Evolutionary conservation across 2,329 filamentous ascomycete species (phyloP).

Genomic region (Exophiala phaeomuriformis): DNA sequence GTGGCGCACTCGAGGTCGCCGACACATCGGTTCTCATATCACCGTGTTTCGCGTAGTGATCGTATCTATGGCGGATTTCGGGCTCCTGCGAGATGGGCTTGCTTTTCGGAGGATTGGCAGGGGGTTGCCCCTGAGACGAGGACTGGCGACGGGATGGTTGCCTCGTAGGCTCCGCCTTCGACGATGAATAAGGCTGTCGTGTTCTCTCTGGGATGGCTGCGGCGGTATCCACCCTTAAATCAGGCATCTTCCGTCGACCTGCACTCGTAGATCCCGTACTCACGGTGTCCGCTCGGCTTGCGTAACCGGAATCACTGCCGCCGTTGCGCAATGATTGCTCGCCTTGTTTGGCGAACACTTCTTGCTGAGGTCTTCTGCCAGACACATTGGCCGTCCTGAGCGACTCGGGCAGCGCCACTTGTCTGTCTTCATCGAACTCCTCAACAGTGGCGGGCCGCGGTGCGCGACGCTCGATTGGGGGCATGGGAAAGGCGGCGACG

Average conservation of each 20-base stretch:
- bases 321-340: constrained; percentile 37
- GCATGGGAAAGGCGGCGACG: constrained; percentile 20
- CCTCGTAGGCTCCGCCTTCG: constrained; percentile 5
- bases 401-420: constrained; percentile 41
- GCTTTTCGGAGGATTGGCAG: constrained; percentile 4
- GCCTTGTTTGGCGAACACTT: constrained; percentile 27
- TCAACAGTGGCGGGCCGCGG: constrained; percentile 41
- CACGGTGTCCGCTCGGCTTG: constrained; percentile 50
- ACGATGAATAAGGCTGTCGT: constrained; percentile 18
- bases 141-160: constrained; percentile 12
- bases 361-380: constrained; percentile 42
- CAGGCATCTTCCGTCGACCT: constrained; percentile 37
- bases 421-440: constrained; percentile 42
- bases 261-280: constrained; percentile 46
- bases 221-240: constrained; percentile 34
- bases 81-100: constrained; percentile 28
- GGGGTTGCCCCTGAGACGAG: constrained; percentile 11
- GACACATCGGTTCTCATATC: constrained; percentile 11
- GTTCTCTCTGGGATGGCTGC: constrained; percentile 25
- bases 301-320: constrained; percentile 57
- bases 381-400: constrained; percentile 46
- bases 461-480: constrained; percentile 25
- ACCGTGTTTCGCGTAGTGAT: constrained; percentile 32
- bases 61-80: constrained; percentile 33
- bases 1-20: constrained; percentile 4